These are phyloP conservation scores for Sugiyamaella novakii DNA, from an alignment of 1,139 yeast genomes.

Conservation along the genomic window DNA sequence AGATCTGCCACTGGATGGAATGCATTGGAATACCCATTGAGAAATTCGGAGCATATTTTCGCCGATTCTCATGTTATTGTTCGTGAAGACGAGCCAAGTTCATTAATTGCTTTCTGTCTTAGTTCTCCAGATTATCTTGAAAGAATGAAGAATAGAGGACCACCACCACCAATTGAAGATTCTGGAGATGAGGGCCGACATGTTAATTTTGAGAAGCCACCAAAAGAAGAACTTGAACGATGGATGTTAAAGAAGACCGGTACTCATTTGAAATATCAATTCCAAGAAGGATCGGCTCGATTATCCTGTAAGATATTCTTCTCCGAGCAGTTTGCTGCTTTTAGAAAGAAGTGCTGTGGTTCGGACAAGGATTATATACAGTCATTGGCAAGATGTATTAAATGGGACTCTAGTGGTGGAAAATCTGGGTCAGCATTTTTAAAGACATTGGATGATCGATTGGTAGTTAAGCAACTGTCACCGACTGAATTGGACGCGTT, in stretches of 20 bases:
- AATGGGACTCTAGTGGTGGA: conserved; percentile 97
- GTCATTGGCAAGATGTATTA: conserved; percentile 86
- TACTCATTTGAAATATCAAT: conserved; percentile 84
- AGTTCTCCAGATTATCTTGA: conserved; percentile 80
- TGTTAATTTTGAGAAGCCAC: conserved; percentile 18
- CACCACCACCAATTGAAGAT: conserved; percentile 31
- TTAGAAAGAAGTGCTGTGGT: conserved; percentile 85
- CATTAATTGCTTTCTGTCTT: conserved; percentile 88
- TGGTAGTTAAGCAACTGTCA: conserved; percentile 86
- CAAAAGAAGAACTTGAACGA: conserved; percentile 50
- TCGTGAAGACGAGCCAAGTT: conserved; percentile 95
- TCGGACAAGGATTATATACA: conserved; percentile 76
- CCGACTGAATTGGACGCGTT: conserved; percentile 90
- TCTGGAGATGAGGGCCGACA: conserved; percentile 24
- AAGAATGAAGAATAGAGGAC: conserved; percentile 49
- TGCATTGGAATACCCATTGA: conserved; percentile 80
- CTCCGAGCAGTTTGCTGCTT: conserved; percentile 95
- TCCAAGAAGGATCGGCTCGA: conserved; percentile 79
- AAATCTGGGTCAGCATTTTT: conserved; percentile 93
- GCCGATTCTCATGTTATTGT: conserved; percentile 93
- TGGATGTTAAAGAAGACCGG: conserved; percentile 81
- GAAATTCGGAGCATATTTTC: conserved; percentile 77
- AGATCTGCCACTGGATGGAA: conserved; percentile 95
- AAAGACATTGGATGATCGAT: conserved; percentile 87
- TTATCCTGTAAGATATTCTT: conserved; percentile 92